Base-by-base conservation (phyloP, 1,139 yeast species). In the Geotrichum cucujoidarum region DNA sequence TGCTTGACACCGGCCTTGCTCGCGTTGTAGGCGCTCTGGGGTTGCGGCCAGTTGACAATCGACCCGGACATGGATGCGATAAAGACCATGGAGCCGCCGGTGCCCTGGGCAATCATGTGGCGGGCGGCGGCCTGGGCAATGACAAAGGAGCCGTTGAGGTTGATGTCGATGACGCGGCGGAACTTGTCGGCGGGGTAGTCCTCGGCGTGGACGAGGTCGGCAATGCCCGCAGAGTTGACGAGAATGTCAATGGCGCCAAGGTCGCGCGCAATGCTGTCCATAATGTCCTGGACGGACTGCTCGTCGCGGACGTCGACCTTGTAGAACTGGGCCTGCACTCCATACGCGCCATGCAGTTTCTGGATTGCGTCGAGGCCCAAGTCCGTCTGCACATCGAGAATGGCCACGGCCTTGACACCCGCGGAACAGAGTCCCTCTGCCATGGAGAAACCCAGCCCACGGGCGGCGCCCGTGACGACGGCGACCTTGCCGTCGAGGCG, bases 191-290 rank as follows among this genome's bases (percentile, higher is more conserved):
- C 77, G 10, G 92, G 88, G 68, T 85, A 83, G 55, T 82, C 86
- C 64, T 83, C 90, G 44, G 94, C 92, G 43, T 87, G 83, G 66
- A 76, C 82, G 61, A 83, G 78, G 64, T 83, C 90, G 62, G 88
- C 84, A 63, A 84, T 85, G 40, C 94, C 89, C 36, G 94, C 90
- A 43, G 84, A 73, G 71, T 84, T 82, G 58, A 83, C 77, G 55
- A 83, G 75, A 52, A 83, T 68, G 60, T 80, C 80, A 39, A 86
- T 78, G 52, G 79, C 72, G 57, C 80, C 79, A 45, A 76, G 75
- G 63, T 81, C 87, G 57, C 73, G 77, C 45, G 70, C 76, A 48
- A 80, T 78, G 48, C 76, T 72, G 55, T 65, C 69, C 57, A 82
- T 70, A 20, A 74, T 73, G 48, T 67, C 72, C 54, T 70, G 74